phyloP scores from a whole-genome alignment of 2,329 filamentous ascomycete genomes.

The Elsinoe australis region DNA sequence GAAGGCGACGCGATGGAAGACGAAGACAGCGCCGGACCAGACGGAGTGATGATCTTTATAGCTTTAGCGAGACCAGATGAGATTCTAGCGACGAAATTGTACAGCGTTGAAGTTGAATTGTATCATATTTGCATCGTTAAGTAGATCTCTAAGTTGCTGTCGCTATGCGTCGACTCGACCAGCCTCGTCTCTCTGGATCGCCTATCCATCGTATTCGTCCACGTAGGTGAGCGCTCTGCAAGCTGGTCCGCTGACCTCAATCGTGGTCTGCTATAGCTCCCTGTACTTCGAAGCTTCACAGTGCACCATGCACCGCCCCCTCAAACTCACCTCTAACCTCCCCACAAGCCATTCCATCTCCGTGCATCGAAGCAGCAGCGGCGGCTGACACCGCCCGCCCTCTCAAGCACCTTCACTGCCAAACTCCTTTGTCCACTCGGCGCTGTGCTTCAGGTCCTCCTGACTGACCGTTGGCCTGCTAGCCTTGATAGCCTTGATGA shows the following conservation, averaged over 20 bases:
- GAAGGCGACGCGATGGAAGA: neutral
- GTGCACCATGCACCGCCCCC: too few relatives aligned
- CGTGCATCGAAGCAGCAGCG: too few relatives aligned
- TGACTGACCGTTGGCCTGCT: slow-evolving; percentile 83
- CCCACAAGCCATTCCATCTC: too few relatives aligned
- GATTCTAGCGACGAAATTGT: neutral
- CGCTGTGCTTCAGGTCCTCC: slow-evolving; percentile 74
- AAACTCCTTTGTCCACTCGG: slow-evolving; percentile 94
- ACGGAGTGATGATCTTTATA: slow-evolving; percentile 8
- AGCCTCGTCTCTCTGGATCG: too few relatives aligned
- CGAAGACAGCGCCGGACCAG: neutral
- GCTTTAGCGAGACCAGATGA: slow-evolving; percentile 14
- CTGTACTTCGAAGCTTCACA: too few relatives aligned
- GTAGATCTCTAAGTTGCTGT: slow-evolving; percentile 13
- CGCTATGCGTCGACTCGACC: neutral
- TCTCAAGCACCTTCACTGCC: slow-evolving; percentile 70
- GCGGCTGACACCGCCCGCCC: neutral
- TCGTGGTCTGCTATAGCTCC: too few relatives aligned
- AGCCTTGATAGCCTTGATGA: slow-evolving; percentile 81
- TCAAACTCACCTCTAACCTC: too few relatives aligned
- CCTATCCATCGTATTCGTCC: too few relatives aligned
- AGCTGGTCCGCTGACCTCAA: too few relatives aligned
- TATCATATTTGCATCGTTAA: slow-evolving; percentile 1
- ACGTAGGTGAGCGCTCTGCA: too few relatives aligned
- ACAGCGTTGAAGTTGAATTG: neutral